phyloP scores from a whole-genome alignment of 768 basidiomycete genomes.

The Lepiota brunneoincarnata region DNA sequence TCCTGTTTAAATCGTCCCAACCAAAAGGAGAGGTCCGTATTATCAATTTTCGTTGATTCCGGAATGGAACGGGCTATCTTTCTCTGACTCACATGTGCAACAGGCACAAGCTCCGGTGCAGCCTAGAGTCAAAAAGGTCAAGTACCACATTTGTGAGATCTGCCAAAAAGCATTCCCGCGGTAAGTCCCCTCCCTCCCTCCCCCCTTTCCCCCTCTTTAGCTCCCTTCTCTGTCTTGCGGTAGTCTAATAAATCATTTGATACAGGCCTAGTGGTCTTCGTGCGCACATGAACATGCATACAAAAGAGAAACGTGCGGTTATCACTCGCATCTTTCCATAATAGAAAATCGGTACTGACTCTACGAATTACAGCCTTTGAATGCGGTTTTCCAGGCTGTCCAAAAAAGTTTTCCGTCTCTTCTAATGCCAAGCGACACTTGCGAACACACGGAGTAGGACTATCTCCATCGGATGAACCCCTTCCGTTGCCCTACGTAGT shows the following conservation, averaged over 20 bases:
- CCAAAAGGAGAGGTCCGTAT: not conserved
- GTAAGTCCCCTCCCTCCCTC: constrained; percentile 19
- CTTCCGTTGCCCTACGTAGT: constrained; percentile 22
- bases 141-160: constrained; percentile 30
- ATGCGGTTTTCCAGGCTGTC: constrained; percentile 52
- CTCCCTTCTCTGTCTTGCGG: not conserved
- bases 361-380: constrained; percentile 20
- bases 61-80: too few relatives aligned
- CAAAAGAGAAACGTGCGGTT: constrained; percentile 29
- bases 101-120: constrained; percentile 8
- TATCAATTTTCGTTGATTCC: not conserved
- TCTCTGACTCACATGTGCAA: not conserved
- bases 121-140: constrained; percentile 29
- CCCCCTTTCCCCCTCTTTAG: too few relatives aligned
- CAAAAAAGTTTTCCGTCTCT: constrained; percentile 57
- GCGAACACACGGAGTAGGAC: constrained; percentile 54
- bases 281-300: constrained; percentile 35
- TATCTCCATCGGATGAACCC: constrained; percentile 18
- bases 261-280: constrained; percentile 30
- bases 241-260: not conserved
- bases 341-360: not conserved
- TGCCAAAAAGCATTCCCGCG: constrained; percentile 33
- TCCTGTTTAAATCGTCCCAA: not conserved
- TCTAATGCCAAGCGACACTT: constrained; percentile 67
- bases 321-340: not conserved